phyloP scores from a whole-genome alignment of 2,329 filamentous ascomycete genomes.

The Claviceps capensis region DNA sequence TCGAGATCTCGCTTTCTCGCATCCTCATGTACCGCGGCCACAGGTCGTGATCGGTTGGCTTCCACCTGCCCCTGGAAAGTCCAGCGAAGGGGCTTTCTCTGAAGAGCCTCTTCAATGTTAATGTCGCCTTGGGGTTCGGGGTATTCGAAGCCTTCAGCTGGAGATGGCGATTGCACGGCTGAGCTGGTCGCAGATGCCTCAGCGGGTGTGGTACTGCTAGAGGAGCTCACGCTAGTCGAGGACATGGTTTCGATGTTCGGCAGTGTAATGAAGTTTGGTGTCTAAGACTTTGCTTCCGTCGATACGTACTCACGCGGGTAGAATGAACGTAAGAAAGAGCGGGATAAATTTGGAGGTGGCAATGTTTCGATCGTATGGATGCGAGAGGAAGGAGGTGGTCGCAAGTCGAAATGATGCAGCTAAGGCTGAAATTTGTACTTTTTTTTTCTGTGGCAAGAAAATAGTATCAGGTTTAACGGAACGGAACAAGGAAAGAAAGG shows the following conservation, averaged over 20 bases:
- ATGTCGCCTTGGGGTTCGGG: conserved; percentile 26
- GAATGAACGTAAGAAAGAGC: no score
- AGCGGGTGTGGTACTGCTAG: neutral
- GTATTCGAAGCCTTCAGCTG: conserved; percentile 19
- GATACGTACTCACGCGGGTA: no score
- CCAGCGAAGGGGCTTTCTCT: conserved; percentile 29
- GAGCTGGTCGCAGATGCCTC: neutral
- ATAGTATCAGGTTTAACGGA: no score
- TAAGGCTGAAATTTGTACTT: no score
- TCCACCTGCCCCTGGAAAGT: conserved; percentile 23
- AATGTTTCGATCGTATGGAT: neutral
- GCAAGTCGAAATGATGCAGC: no score
- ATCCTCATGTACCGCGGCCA: conserved; percentile 15
- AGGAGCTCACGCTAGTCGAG: neutral
- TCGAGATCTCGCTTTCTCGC: conserved; percentile 28
- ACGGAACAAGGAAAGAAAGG: neutral
- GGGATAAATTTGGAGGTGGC: no score
- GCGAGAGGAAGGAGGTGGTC: neutral
- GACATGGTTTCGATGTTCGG: neutral
- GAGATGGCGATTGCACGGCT: conserved; percentile 15
- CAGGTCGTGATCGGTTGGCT: conserved; percentile 16
- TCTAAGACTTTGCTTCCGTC: neutral
- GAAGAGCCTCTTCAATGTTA: conserved; percentile 28
- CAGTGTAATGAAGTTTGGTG: neutral
- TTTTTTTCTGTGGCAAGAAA: no score